These are phyloP conservation scores for Bipolaris bicolor DNA, from an alignment of 2,329 filamentous ascomycete species.

Conservation along the genomic window DNA sequence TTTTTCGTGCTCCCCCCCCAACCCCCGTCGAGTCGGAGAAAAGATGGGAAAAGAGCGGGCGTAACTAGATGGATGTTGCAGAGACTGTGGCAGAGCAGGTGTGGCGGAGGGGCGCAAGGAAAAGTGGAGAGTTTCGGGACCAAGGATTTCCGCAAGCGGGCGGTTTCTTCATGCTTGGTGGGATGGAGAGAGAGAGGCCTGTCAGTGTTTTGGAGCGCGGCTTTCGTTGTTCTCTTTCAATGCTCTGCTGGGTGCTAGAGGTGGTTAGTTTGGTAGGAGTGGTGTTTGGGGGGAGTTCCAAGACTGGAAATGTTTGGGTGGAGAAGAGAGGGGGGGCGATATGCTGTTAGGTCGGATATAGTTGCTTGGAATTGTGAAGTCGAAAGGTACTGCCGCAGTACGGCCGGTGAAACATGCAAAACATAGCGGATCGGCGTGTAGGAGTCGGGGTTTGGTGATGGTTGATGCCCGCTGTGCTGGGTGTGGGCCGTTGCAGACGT, in stretches of 20 bases:
- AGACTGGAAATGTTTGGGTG: slow-evolving; percentile 41
- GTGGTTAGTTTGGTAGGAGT: not conserved
- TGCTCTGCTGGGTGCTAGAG: too few species aligned
- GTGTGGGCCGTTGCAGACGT: not conserved
- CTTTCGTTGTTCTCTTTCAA: too few species aligned
- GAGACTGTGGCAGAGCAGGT: slow-evolving; percentile 62
- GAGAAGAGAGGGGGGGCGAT: not conserved
- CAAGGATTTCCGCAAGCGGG: slow-evolving; percentile 63
- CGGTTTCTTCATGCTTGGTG: slow-evolving; percentile 47
- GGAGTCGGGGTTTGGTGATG: too few species aligned
- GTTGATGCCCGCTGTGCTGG: slow-evolving; percentile 5
- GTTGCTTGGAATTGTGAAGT: not conserved
- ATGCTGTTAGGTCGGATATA: slow-evolving; percentile 14
- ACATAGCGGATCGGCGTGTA: not conserved
- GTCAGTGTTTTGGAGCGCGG: not conserved
- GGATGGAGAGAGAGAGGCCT: not conserved
- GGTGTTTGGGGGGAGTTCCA: slow-evolving; percentile 24
- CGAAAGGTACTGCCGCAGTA: not conserved
- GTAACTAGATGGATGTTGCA: slow-evolving; percentile 45
- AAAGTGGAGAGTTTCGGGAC: slow-evolving; percentile 54
- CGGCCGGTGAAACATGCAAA: slow-evolving; percentile 13
- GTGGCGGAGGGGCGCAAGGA: slow-evolving; percentile 53
- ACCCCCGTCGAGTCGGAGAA: too few species aligned
- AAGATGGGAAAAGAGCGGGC: slow-evolving; percentile 12
- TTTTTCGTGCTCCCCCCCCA: too few species aligned